Evolutionary conservation across 2,329 filamentous ascomycete genomes (phyloP).

Genomic region (Exophiala aquamarina): DNA sequence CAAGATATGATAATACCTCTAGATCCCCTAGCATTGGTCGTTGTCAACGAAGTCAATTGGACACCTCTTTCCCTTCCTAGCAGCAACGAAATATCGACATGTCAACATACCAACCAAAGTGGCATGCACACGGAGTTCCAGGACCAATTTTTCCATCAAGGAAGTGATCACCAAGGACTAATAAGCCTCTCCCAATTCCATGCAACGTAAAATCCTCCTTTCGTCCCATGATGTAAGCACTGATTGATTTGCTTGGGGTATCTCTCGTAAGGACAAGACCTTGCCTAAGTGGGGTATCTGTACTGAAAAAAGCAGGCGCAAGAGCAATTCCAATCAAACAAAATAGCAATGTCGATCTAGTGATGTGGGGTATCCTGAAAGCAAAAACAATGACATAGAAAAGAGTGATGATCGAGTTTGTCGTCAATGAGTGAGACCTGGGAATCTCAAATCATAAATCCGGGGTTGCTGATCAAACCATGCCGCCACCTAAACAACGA

Average conservation of each 20-base stretch:
- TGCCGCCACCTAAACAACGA: slow-evolving; percentile 26
- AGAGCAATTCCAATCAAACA: slow-evolving; percentile 15
- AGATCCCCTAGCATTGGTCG: background rate
- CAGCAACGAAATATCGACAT: slow-evolving; percentile 12
- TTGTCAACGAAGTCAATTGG: background rate
- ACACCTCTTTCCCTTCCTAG: background rate
- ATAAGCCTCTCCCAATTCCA: slow-evolving; percentile 18
- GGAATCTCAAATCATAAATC: slow-evolving; percentile 12
- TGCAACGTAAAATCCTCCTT: slow-evolving; percentile 7
- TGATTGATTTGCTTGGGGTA: slow-evolving; percentile 19
- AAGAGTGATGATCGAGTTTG: slow-evolving; percentile 27
- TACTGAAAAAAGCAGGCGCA: slow-evolving; percentile 22
- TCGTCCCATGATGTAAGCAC: slow-evolving; percentile 16
- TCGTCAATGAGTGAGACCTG: slow-evolving; percentile 18
- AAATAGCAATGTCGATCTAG: slow-evolving; percentile 23
- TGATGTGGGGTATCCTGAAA: slow-evolving; percentile 26
- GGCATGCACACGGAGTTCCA: slow-evolving; percentile 3
- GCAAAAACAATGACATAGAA: slow-evolving; percentile 19
- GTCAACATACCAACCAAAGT: slow-evolving; percentile 8
- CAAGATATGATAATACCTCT: background rate
- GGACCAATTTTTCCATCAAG: slow-evolving; percentile 6
- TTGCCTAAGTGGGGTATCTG: slow-evolving; percentile 27
- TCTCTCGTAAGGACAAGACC: slow-evolving; percentile 27
- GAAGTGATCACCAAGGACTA: slow-evolving; percentile 8
- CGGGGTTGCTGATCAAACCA: slow-evolving; percentile 10